These are phyloP conservation scores for Atkinsonella hypoxylon DNA, from an alignment of 2,329 filamentous ascomycete genomes.

Conservation along the genomic window DNA sequence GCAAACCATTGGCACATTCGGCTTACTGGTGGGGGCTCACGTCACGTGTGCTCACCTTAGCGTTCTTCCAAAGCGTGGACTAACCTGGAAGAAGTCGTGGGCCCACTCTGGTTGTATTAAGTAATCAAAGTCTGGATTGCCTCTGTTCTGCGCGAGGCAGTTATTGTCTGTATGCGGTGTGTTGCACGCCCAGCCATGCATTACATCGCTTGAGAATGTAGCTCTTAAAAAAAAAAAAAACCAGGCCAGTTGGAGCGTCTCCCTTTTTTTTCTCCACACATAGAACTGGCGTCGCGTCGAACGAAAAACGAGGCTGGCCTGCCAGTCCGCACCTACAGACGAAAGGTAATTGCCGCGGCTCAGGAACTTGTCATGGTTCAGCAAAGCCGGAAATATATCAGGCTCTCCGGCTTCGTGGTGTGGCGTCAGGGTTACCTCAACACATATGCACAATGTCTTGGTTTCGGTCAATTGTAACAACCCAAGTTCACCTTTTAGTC, in stretches of 20 bases:
- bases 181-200: not conserved
- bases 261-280: not conserved
- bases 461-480: not conserved
- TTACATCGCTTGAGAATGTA: not conserved
- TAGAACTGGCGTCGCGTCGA: not conserved
- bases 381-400: not conserved
- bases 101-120: not conserved
- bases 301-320: not conserved
- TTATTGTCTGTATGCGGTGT: too few species aligned
- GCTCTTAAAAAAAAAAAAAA: too few species aligned
- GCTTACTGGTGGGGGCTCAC: not conserved
- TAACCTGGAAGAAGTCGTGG: too few species aligned
- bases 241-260: too few species aligned
- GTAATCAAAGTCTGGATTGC: not conserved
- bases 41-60: not conserved
- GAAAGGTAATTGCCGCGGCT: not conserved
- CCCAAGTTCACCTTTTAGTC: conserved; percentile 33
- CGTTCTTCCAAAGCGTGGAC: too few species aligned
- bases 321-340: not conserved
- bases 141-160: not conserved
- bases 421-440: not conserved
- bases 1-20: conserved; percentile 10
- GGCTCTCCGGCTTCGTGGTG: not conserved
- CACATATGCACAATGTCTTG: not conserved
- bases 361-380: not conserved